Evolutionary conservation across 495 filamentous ascomycete species (phyloP).

Genomic region (Podospora didyma): DNA sequence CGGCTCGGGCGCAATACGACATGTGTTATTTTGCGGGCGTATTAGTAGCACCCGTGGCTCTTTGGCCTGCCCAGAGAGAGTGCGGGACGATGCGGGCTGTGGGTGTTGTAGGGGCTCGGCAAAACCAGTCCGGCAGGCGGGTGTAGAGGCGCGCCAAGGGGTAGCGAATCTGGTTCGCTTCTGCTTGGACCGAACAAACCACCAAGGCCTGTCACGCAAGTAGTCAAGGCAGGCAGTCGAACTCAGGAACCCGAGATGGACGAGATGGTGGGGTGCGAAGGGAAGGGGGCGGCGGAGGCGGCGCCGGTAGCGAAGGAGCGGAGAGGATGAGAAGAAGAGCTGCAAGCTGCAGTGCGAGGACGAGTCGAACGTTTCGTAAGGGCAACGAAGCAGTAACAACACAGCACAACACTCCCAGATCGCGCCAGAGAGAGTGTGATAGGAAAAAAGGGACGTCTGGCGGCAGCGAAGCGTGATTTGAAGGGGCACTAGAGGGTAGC

Average conservation of each 20-base stretch:
- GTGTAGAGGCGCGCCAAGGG: conserved; percentile 16
- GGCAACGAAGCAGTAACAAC: neutral
- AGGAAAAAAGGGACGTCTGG: conserved; percentile 11
- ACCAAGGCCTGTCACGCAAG: neutral
- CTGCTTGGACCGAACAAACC: neutral
- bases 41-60: conserved; percentile 26
- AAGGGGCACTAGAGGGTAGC: conserved; percentile 16
- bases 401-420: too few species aligned
- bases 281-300: neutral
- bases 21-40: conserved; percentile 22
- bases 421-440: too few species aligned
- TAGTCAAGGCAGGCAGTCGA: neutral
- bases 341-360: neutral
- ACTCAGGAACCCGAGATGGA: neutral
- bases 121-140: conserved; percentile 21
- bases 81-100: conserved; percentile 12
- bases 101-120: conserved; percentile 17
- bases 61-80: conserved; percentile 12
- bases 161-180: neutral
- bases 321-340: neutral
- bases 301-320: neutral
- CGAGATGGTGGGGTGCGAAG: neutral
- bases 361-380: neutral
- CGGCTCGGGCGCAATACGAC: conserved; percentile 23
- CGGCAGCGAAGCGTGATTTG: conserved; percentile 16